Conservation (phyloP, 371 early-diverging fungal species). For the Actinomucor elegans region DNA sequence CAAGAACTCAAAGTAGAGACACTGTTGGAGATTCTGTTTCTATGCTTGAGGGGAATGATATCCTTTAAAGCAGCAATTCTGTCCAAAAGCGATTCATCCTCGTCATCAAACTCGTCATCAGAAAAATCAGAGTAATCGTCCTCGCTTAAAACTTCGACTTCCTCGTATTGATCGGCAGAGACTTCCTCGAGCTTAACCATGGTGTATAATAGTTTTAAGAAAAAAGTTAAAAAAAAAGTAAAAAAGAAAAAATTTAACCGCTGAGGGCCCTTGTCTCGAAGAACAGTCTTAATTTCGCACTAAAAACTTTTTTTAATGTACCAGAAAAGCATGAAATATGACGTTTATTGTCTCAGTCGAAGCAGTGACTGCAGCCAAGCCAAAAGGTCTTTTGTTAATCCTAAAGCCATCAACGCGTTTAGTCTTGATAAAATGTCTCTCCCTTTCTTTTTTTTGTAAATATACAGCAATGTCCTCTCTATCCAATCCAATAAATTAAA, state of each 20-base stretch:
- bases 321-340: no score
- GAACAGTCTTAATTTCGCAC: slow-evolving; percentile 1
- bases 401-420: no score
- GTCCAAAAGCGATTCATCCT: slow-evolving; percentile 68
- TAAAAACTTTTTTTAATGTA: no score
- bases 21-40: slow-evolving; percentile 55
- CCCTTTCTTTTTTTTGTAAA: no score
- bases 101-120: slow-evolving; percentile 54
- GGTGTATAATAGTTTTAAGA: slow-evolving; percentile 7
- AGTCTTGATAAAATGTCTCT: no score
- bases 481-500: no score
- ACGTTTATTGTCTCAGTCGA: no score
- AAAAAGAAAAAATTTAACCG: slow-evolving; percentile 10
- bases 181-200: slow-evolving; percentile 61
- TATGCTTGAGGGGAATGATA: slow-evolving; percentile 70
- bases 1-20: slow-evolving; percentile 54
- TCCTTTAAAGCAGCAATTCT: slow-evolving; percentile 75
- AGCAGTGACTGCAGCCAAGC: no score
- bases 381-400: no score
- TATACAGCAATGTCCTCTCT: no score
- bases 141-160: slow-evolving; percentile 42
- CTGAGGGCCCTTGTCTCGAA: slow-evolving; percentile 16
- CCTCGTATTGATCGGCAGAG: slow-evolving; percentile 47
- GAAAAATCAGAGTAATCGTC: slow-evolving; percentile 60
- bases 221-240: slow-evolving; percentile 11